phyloP scores from a whole-genome alignment of 164 flowering plant genomes.

The Dillenia turbinata region DNA sequence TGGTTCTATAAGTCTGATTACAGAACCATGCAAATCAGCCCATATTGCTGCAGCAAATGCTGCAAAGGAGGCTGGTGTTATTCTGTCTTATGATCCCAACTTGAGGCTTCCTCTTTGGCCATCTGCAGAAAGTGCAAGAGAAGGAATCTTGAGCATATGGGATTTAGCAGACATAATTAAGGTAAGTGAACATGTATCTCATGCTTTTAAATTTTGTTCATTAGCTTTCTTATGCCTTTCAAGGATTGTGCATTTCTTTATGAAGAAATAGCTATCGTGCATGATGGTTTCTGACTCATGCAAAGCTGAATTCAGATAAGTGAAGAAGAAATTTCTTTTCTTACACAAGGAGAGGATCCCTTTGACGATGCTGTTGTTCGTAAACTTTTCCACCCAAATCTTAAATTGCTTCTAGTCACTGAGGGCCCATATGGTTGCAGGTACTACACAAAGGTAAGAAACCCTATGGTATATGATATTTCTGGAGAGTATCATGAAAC shows the following conservation, averaged over 20 bases:
- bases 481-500: no score
- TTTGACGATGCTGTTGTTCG: conserved; percentile 83
- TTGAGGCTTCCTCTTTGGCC: conserved; percentile 96
- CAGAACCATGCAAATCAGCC: conserved; percentile 95
- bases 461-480: neutral
- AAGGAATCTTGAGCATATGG: conserved; percentile 96
- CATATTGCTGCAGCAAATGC: conserved; percentile 87
- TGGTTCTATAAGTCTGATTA: conserved; percentile 93
- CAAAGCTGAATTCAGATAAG: conserved; percentile 48
- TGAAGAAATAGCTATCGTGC: neutral
- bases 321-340: conserved; percentile 80
- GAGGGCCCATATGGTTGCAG: conserved; percentile 94
- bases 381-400: conserved; percentile 77
- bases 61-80: conserved; percentile 88
- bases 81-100: conserved; percentile 95
- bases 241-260: neutral
- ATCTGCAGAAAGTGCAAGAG: conserved; percentile 86
- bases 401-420: conserved; percentile 87
- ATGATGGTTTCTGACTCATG: neutral
- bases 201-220: neutral
- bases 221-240: neutral
- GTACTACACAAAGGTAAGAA: conserved; percentile 84
- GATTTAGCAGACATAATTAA: conserved; percentile 87
- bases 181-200: conserved; percentile 30
- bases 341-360: conserved; percentile 88